Evolutionary conservation across 306 rosid species (phyloP).

Genomic region (Pyrus bretschneideri): DNA sequence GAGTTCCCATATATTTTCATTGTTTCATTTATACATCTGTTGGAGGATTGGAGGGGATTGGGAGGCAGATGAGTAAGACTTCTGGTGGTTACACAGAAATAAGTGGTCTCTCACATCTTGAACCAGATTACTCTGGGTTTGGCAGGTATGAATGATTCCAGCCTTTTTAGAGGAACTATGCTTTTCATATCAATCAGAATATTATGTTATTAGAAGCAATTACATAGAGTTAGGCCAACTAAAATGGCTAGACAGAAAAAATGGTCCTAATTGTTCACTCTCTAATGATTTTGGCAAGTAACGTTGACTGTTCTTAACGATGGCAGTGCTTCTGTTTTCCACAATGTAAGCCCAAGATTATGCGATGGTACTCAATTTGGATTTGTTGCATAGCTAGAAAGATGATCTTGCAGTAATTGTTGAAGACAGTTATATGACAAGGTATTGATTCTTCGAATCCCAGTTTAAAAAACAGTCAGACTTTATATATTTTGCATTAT

Average conservation of each 20-base stretch:
- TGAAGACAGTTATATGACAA: not conserved
- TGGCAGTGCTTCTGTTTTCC: conserved; percentile 92
- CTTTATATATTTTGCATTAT: too few species aligned
- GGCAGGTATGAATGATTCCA: conserved; percentile 39
- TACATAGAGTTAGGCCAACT: not conserved
- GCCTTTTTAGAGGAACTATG: not conserved
- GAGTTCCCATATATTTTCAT: too few species aligned
- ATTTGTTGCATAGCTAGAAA: conserved; percentile 86
- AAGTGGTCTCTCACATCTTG: too few species aligned
- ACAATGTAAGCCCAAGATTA: conserved; percentile 93
- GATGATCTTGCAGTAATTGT: not conserved
- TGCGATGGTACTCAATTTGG: conserved; percentile 96
- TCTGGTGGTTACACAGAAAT: too few species aligned
- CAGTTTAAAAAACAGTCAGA: too few species aligned
- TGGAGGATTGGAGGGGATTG: too few species aligned
- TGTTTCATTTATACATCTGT: too few species aligned
- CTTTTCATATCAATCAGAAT: not conserved
- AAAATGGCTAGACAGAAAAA: too few species aligned
- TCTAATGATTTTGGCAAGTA: too few species aligned
- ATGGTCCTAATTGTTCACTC: too few species aligned
- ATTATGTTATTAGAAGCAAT: not conserved
- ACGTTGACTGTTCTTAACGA: not conserved
- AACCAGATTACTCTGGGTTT: too few species aligned
- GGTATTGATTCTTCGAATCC: not conserved
- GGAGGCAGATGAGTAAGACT: too few species aligned